These are phyloP conservation scores for Penicillium salamii DNA, from an alignment of 495 filamentous ascomycete genomes.

Conservation along the genomic window DNA sequence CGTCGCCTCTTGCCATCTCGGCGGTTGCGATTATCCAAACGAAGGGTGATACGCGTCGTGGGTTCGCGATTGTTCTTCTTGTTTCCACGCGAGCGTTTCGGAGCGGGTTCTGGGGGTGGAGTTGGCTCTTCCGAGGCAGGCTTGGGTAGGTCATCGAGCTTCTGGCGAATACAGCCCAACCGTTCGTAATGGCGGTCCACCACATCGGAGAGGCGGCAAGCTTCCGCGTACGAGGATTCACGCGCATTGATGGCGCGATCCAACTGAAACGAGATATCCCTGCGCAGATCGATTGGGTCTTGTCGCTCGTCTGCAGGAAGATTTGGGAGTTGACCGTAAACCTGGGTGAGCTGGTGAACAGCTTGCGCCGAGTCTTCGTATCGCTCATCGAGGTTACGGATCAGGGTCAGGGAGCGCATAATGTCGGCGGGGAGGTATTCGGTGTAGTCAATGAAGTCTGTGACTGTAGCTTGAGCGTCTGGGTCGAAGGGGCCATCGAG, in stretches of 20 bases:
- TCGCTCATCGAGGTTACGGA: conserved; percentile 74
- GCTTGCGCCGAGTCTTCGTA: conserved; percentile 62
- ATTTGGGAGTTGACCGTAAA: conserved; percentile 69
- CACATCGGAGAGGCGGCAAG: conserved; percentile 72
- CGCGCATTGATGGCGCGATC: conserved; percentile 72
- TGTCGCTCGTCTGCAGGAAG: conserved; percentile 53
- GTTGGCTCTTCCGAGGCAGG: conserved; percentile 69
- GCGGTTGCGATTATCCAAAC: conserved; percentile 48
- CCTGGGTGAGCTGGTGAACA: conserved; percentile 69
- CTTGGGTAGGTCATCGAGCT: conserved; percentile 73
- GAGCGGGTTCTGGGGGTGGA: conserved; percentile 49
- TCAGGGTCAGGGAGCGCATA: conserved; percentile 82
- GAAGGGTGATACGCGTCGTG: conserved; percentile 60
- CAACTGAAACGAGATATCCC: conserved; percentile 70
- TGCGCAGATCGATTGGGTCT: conserved; percentile 60
- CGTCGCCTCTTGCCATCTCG: conserved; percentile 35
- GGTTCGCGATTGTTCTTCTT: conserved; percentile 38
- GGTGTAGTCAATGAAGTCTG: conserved; percentile 94
- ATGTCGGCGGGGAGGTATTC: conserved; percentile 96
- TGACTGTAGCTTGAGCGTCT: conserved; percentile 90
- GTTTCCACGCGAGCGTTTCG: conserved; percentile 48
- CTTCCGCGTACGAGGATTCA: conserved; percentile 77
- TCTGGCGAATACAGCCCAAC: conserved; percentile 71
- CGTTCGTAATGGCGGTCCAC: conserved; percentile 77
- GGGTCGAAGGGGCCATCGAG: conserved; percentile 63